Conservation (phyloP, 1,139 yeast genomes). For the Saccharomycopsis phalli region DNA sequence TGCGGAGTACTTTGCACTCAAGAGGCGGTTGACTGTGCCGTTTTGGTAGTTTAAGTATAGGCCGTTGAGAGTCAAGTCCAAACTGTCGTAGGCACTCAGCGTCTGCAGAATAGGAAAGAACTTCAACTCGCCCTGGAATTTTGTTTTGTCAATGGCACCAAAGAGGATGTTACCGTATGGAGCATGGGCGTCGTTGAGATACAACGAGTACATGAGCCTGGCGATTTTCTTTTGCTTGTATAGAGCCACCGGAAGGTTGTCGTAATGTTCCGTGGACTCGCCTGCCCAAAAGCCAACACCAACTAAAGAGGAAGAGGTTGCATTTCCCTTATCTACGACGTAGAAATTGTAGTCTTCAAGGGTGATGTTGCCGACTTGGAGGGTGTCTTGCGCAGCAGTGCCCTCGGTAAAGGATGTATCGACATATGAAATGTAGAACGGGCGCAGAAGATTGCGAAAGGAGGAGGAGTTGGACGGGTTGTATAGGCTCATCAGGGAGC, state of each 20-base stretch:
- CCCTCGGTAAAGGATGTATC: conserved; percentile 58
- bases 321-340: conserved; percentile 43
- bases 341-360: conserved; percentile 46
- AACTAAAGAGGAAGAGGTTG: conserved; percentile 42
- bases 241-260: conserved; percentile 51
- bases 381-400: conserved; percentile 46
- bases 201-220: conserved; percentile 45
- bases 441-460: conserved; percentile 36
- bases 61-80: too few species aligned
- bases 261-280: conserved; percentile 39
- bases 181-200: conserved; percentile 33
- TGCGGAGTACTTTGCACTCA: too few species aligned
- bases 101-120: too few species aligned
- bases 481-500: conserved; percentile 24
- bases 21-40: too few species aligned
- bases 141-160: conserved; percentile 49
- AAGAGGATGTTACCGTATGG: conserved; percentile 40
- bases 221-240: conserved; percentile 41
- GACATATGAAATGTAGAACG: conserved; percentile 48
- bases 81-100: too few species aligned
- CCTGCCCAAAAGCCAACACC: conserved; percentile 51
- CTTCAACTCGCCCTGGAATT: conserved; percentile 40
- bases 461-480: conserved; percentile 34
- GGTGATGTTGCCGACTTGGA: conserved; percentile 34
- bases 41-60: too few species aligned